Conservation (phyloP, 768 basidiomycete species). For the Leccinum truebloodii region DNA sequence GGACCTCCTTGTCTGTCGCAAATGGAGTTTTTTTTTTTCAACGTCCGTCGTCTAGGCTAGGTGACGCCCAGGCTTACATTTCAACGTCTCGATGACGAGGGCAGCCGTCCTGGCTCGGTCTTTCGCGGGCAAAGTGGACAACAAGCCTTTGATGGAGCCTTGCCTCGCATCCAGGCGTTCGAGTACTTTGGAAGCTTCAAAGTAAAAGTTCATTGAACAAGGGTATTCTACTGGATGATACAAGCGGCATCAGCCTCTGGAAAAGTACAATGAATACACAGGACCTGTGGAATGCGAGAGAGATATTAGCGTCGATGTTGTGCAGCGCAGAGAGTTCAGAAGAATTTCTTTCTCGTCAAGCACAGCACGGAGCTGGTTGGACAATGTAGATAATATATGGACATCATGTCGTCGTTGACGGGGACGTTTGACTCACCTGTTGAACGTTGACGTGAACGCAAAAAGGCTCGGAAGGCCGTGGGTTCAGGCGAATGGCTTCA, state of each 20-base stretch:
- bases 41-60: not conserved
- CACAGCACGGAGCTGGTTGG: slow-evolving; percentile 55
- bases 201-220: slow-evolving; percentile 89
- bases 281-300: slow-evolving; percentile 15
- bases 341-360: slow-evolving; percentile 46
- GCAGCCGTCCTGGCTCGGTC: slow-evolving; percentile 78
- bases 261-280: slow-evolving; percentile 17
- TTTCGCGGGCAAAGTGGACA: slow-evolving; percentile 72
- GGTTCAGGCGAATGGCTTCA: slow-evolving; percentile 16
- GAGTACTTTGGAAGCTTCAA: slow-evolving; percentile 80
- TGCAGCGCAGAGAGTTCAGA: slow-evolving; percentile 25
- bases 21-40: slow-evolving; percentile 5
- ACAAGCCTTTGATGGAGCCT: slow-evolving; percentile 88
- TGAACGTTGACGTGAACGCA: not conserved
- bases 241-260: slow-evolving; percentile 28
- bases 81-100: slow-evolving; percentile 91
- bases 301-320: slow-evolving; percentile 30
- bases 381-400: slow-evolving; percentile 87
- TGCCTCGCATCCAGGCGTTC: slow-evolving; percentile 86
- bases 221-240: slow-evolving; percentile 29
- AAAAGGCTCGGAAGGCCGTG: not conserved
- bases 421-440: slow-evolving; percentile 24
- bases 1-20: slow-evolving; percentile 69
- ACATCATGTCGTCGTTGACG: slow-evolving; percentile 49
- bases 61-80: slow-evolving; percentile 60